Evolutionary conservation across 2,329 filamentous ascomycete genomes (phyloP), one percentile per base, ranked within the genome.

Genomic region (Aspergillus fumigatus): DNA sequence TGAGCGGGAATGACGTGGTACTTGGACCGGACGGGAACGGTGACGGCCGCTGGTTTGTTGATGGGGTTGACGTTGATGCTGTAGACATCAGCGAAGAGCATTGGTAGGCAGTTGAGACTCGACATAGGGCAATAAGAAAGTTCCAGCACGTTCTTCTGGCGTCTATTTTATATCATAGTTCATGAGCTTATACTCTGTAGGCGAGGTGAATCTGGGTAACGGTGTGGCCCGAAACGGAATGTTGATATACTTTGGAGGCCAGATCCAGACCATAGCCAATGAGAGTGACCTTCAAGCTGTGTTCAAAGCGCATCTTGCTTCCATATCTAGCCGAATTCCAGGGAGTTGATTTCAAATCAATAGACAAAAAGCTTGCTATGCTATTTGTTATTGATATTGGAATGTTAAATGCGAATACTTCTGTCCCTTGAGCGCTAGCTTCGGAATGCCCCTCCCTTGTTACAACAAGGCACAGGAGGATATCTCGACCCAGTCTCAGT

Each of bases 1-100:
- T 79, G 77, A 76, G 75, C 59, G 77, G 75, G 4, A 79, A 78
- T 65, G 77, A 79, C 62, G 50, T 79, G 17, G 48, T 77, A 5
- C 64, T 79, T 43, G 77, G 76, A 1, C 67, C 67, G 7, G 65
- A 73, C 51, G 76, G 76, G 10, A 73, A 77, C 61, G 75, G 65
- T 1, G 66, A 73, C 45, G 77, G 73, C 14, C 69, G 77, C 48
- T 79, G 77, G 77, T 79, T 77, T 67, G 63, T 71, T 21, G 75
- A 79, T 41, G 75, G 70, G 1, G 67, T 73, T 10, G 71, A 77
- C 64, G 73, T 78, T 14, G 69, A 78, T 49, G 67, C 73, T 25
- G 73, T 68, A 19, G 21, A 54, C 23, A 74, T 76, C 56, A 62
- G 67, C 26, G 67, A 71, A 52, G 59, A 67, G 59, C 72, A 77